These are phyloP conservation scores for Quercus dentata DNA, from an alignment of 306 rosid species.

Conservation along the genomic window DNA sequence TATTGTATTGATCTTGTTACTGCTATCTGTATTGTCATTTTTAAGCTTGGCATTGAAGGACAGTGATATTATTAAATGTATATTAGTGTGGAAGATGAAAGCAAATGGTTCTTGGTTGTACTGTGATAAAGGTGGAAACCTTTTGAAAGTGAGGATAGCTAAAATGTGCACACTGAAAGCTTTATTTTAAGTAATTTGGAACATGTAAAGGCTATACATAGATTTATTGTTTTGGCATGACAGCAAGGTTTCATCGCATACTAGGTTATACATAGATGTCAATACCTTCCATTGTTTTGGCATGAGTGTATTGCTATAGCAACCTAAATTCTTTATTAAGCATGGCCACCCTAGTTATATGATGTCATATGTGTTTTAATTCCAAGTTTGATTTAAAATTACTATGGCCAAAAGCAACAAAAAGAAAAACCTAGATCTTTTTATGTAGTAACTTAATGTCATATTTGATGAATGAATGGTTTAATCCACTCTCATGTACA, in stretches of 20 bases:
- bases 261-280: background rate
- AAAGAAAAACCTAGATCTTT: background rate
- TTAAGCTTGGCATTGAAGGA: background rate
- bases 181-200: background rate
- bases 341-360: background rate
- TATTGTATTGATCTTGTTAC: conserved; percentile 13
- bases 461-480: background rate
- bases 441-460: background rate
- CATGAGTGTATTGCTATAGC: background rate
- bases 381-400: background rate
- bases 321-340: background rate
- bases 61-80: background rate
- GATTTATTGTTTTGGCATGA: background rate
- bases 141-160: background rate
- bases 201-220: background rate
- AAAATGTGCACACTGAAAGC: background rate
- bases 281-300: background rate
- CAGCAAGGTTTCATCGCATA: background rate
- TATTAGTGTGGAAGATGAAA: background rate
- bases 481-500: background rate
- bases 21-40: background rate
- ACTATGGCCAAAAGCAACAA: background rate
- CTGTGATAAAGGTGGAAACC: background rate
- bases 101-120: background rate
- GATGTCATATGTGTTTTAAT: background rate